These are phyloP conservation scores for Quercus phellos DNA, from an alignment of 331 rosid species.

Conservation along the genomic window DNA sequence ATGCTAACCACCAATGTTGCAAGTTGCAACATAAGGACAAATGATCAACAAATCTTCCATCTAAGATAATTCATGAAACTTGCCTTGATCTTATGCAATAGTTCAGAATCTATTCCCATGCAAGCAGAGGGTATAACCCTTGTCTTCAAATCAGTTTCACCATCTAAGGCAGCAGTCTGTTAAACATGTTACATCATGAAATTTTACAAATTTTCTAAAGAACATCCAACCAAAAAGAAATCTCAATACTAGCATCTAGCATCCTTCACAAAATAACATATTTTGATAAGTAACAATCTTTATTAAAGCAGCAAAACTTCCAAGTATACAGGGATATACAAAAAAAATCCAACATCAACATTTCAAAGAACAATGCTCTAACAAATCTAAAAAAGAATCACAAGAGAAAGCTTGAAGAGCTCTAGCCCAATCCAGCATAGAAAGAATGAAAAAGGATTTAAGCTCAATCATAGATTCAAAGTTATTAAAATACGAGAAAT, in stretches of 20 bases:
- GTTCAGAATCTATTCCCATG: constrained; percentile 80
- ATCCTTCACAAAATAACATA: neutral
- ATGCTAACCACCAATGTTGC: neutral
- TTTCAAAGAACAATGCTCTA: too few relatives aligned
- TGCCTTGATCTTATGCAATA: constrained; percentile 93
- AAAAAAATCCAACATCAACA: too few relatives aligned
- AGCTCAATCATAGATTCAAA: neutral
- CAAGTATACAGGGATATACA: too few relatives aligned
- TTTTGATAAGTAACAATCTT: too few relatives aligned
- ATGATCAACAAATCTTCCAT: constrained; percentile 18
- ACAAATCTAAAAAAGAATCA: too few relatives aligned
- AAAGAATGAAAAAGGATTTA: too few relatives aligned
- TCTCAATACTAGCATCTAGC: neutral
- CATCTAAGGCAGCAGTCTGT: constrained; percentile 95
- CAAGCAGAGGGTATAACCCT: constrained; percentile 90
- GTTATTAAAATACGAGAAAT: neutral
- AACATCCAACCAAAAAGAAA: neutral
- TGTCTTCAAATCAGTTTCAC: constrained; percentile 93
- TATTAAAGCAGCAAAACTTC: too few relatives aligned
- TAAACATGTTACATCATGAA: constrained; percentile 31
- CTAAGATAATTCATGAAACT: constrained; percentile 19
- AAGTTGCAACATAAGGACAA: neutral
- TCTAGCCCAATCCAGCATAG: too few relatives aligned
- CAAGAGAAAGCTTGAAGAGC: too few relatives aligned
- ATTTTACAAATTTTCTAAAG: constrained; percentile 20